These are phyloP conservation scores for Eucalyptus tenuipes DNA, from an alignment of 345 rosid species.

Conservation along the genomic window DNA sequence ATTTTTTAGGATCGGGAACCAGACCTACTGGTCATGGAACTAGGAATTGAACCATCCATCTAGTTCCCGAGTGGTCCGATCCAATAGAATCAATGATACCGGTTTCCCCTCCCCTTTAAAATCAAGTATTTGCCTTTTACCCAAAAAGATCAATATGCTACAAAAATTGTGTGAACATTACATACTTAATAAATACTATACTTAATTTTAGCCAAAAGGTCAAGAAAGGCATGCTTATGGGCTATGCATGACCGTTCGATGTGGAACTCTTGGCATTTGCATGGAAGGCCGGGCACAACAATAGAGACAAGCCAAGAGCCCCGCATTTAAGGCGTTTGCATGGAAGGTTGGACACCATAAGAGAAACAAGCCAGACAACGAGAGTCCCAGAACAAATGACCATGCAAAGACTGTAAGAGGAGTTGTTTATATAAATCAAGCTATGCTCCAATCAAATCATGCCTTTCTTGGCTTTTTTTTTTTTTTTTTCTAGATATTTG, in stretches of 20 bases:
- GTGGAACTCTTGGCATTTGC: neutral
- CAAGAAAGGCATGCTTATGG: neutral
- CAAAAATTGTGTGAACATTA: neutral
- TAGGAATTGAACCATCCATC: too few relatives aligned
- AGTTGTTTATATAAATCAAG: neutral
- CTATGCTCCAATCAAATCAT: neutral
- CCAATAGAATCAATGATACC: neutral
- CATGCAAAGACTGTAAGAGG: neutral
- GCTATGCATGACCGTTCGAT: accelerated
- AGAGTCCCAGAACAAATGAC: accelerated
- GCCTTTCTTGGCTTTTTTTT: too few relatives aligned
- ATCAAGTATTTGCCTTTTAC: neutral
- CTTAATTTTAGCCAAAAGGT: neutral
- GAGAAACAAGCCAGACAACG: neutral
- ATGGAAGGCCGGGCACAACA: too few relatives aligned
- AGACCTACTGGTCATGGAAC: accelerated
- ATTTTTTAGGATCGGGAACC: accelerated
- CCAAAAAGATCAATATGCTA: neutral
- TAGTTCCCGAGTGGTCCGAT: too few relatives aligned
- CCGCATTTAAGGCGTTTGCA: too few relatives aligned
- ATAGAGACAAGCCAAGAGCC: too few relatives aligned
- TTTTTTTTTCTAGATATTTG: neutral
- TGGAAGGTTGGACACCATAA: too few relatives aligned
- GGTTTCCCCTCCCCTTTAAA: neutral
- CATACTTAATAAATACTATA: neutral